A percentile compares a stretch with the other conserved stretches of the same genome.
Evolutionary conservation across 2,329 filamentous ascomycete genomes (phyloP).

Genomic region (Ophiostoma sp.): DNA sequence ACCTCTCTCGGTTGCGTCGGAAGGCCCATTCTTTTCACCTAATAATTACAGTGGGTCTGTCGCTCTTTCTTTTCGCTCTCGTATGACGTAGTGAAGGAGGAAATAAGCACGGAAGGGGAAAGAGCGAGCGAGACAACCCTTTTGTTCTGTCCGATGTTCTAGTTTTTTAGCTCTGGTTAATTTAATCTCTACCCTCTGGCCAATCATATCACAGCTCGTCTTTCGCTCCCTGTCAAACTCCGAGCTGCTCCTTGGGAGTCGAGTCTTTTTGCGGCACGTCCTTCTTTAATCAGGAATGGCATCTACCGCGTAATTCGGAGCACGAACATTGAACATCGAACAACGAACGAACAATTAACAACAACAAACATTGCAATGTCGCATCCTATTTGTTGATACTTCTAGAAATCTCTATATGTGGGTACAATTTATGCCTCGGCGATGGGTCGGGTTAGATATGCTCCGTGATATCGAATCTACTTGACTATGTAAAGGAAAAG

Average conservation of each 20-base stretch:
- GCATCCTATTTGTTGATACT: neutral
- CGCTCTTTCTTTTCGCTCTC: neutral
- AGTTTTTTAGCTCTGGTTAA: neutral
- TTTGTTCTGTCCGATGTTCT: neutral
- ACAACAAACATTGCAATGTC: neutral
- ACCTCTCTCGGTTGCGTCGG: constrained; percentile 4
- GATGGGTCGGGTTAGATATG: neutral
- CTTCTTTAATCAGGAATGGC: constrained; percentile 6
- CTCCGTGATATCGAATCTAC: neutral
- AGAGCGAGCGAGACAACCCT: constrained; percentile 1
- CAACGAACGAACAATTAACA: neutral
- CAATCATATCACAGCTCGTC: neutral
- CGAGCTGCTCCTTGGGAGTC: neutral
- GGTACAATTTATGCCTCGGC: neutral
- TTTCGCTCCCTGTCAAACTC: constrained; percentile 1
- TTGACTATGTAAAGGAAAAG: neutral
- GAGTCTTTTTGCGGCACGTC: neutral
- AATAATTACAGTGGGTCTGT: neutral
- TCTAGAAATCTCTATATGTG: neutral
- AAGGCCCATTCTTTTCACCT: neutral
- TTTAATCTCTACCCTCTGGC: neutral
- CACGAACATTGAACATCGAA: neutral
- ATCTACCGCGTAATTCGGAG: constrained; percentile 17
- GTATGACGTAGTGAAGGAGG: constrained; percentile 2
- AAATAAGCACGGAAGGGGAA: neutral